Percentiles rank a stretch among this genome's conserved stretches.
Evolutionary conservation across 129 eudicot genomes (phyloP).

Genomic region (Artemisia annua): DNA sequence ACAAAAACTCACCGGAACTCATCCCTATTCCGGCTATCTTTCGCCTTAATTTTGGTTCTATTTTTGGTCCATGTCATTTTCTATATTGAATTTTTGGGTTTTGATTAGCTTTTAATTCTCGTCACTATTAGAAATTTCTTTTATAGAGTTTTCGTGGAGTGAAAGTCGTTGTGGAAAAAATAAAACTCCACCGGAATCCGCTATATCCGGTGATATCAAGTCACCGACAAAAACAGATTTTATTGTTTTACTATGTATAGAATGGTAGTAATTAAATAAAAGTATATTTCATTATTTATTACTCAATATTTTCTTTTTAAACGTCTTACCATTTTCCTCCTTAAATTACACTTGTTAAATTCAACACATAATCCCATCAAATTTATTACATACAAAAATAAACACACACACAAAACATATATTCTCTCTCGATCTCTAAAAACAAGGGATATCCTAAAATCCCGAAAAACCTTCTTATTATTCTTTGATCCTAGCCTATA

Average conservation of each 20-base stretch:
- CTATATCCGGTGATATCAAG: conserved; percentile 32
- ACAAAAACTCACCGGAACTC: neutral
- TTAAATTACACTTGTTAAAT: conserved; percentile 2
- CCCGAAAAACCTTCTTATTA: conserved; percentile 48
- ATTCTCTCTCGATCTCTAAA: conserved; percentile 18
- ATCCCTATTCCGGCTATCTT: neutral
- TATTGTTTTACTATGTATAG: neutral
- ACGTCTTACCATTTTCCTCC: conserved; percentile 25
- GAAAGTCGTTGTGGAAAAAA: conserved; percentile 14
- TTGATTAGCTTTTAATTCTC: conserved; percentile 43
- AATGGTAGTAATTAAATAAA: neutral
- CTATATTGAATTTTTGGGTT: conserved; percentile 31
- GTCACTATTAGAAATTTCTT: conserved; percentile 8
- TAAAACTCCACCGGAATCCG: conserved; percentile 32
- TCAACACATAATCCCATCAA: conserved; percentile 11
- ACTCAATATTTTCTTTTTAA: neutral
- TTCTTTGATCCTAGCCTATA: conserved; percentile 8
- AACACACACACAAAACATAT: neutral
- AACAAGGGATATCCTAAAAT: conserved; percentile 19
- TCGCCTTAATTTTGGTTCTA: neutral
- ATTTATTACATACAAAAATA: neutral
- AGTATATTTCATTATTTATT: neutral
- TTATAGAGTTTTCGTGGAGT: conserved; percentile 35
- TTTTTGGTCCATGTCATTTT: conserved; percentile 29
- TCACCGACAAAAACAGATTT: conserved; percentile 30